Conservation (phyloP, 2,329 filamentous ascomycete species). For the Acrocalymma vagum region DNA sequence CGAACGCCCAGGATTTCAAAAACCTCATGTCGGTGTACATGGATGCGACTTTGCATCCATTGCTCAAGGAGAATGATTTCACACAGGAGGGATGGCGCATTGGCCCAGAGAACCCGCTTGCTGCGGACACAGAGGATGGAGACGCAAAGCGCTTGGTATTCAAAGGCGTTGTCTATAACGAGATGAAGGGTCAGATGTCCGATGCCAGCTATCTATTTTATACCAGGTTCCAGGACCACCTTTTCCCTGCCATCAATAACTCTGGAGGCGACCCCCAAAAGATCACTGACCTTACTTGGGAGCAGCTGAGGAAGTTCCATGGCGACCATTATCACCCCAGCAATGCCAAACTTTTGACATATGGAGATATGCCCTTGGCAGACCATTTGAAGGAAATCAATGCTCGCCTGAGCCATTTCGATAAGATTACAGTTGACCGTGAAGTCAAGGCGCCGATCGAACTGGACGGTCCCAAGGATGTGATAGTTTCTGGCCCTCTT, state of each 20-base stretch:
- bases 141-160: conserved; percentile 80
- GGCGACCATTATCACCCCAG: conserved; percentile 95
- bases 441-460: conserved; percentile 80
- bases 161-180: conserved; percentile 98
- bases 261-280: conserved; percentile 95
- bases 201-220: conserved; percentile 97
- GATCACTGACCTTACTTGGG: conserved; percentile 93
- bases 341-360: conserved; percentile 95
- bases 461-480: conserved; percentile 72
- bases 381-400: conserved; percentile 84
- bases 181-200: conserved; percentile 99
- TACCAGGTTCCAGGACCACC: conserved; percentile 91
- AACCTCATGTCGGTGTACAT: conserved; percentile 97
- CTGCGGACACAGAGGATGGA: conserved; percentile 51
- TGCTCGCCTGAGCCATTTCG: conserved; percentile 76
- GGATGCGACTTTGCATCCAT: conserved; percentile 88
- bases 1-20: conserved; percentile 92
- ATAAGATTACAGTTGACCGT: conserved; percentile 72
- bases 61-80: conserved; percentile 91
- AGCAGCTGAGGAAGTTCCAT: conserved; percentile 88
- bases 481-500: conserved; percentile 80
- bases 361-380: conserved; percentile 87
- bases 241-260: conserved; percentile 94
- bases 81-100: conserved; percentile 97
- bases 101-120: conserved; percentile 83